Percentiles rank a stretch among this genome's conserved stretches.
Evolutionary conservation across 306 rosid genomes (phyloP).

Genomic region (Datisca glomerata): DNA sequence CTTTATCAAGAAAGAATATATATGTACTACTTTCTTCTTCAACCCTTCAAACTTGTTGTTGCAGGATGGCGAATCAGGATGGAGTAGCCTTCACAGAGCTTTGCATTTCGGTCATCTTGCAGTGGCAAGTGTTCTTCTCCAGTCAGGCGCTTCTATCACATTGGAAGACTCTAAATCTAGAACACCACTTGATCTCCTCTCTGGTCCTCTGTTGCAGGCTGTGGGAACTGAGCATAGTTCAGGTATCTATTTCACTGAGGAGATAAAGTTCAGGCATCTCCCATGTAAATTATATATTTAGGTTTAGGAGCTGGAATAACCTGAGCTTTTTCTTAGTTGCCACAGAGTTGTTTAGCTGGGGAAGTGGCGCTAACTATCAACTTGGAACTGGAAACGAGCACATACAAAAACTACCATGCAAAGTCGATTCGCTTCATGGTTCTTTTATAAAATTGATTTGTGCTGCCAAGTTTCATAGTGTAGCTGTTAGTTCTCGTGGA

Average conservation of each 20-base stretch:
- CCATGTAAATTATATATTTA: constrained; percentile 10
- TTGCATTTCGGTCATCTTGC: constrained; percentile 95
- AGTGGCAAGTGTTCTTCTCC: constrained; percentile 76
- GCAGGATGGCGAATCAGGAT: constrained; percentile 96
- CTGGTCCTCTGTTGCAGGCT: constrained; percentile 66
- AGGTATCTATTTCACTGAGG: constrained; percentile 36
- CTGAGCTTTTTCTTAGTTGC: constrained; percentile 25
- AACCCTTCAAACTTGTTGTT: constrained; percentile 10
- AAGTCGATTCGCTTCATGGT: constrained; percentile 78
- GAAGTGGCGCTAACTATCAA: constrained; percentile 91
- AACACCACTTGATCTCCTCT: constrained; percentile 76
- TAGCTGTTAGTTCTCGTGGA: constrained; percentile 70
- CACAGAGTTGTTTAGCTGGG: constrained; percentile 94
- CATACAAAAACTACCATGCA: constrained; percentile 81
- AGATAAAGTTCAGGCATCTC: constrained; percentile 13
- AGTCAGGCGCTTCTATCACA: constrained; percentile 63
- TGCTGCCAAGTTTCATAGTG: constrained; percentile 90
- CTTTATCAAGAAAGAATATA: too few relatives aligned
- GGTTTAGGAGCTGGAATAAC: not conserved
- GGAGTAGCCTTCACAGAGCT: constrained; percentile 98
- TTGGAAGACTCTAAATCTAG: constrained; percentile 79
- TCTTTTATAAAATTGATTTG: constrained; percentile 55
- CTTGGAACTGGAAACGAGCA: constrained; percentile 98
- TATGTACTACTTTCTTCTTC: too few relatives aligned
- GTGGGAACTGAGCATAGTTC: constrained; percentile 37